Evolutionary conservation across 228 moss, liverwort and hornwort species (phyloP).

Genomic region (Sphagnum fallax): DNA sequence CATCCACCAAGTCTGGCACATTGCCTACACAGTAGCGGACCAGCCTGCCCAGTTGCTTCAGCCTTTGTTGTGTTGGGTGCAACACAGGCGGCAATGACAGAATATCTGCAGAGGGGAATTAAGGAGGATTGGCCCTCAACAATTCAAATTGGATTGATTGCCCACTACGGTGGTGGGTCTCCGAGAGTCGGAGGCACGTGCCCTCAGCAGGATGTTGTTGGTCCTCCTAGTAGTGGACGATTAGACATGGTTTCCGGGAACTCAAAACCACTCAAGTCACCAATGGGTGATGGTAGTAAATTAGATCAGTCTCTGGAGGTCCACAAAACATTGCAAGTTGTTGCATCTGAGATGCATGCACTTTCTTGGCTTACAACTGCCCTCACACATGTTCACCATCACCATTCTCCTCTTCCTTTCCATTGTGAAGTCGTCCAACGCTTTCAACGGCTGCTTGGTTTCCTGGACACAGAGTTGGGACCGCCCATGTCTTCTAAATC

Average conservation of each 20-base stretch:
- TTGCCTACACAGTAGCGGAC: constrained; percentile 53
- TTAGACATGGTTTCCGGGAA: constrained; percentile 9
- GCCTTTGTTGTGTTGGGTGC: constrained; percentile 69
- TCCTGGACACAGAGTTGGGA: constrained; percentile 51
- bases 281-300: constrained; percentile 15
- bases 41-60: constrained; percentile 57
- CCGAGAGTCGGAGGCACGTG: constrained; percentile 4
- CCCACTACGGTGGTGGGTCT: constrained; percentile 62
- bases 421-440: constrained; percentile 89
- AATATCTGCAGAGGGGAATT: constrained; percentile 63
- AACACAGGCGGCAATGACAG: constrained; percentile 36
- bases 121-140: constrained; percentile 98
- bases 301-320: constrained; percentile 42
- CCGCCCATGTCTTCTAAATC: not conserved
- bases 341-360: constrained; percentile 81
- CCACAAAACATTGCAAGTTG: constrained; percentile 46
- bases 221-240: constrained; percentile 10
- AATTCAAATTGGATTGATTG: constrained; percentile 65
- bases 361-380: constrained; percentile 86
- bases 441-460: constrained; percentile 69
- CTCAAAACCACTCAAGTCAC: constrained; percentile 27
- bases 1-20: constrained; percentile 40
- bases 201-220: constrained; percentile 8
- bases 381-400: constrained; percentile 42
- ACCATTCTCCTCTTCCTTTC: constrained; percentile 82